phyloP scores from a whole-genome alignment of 2,329 filamentous ascomycete genomes.

The Alternaria burnsii region DNA sequence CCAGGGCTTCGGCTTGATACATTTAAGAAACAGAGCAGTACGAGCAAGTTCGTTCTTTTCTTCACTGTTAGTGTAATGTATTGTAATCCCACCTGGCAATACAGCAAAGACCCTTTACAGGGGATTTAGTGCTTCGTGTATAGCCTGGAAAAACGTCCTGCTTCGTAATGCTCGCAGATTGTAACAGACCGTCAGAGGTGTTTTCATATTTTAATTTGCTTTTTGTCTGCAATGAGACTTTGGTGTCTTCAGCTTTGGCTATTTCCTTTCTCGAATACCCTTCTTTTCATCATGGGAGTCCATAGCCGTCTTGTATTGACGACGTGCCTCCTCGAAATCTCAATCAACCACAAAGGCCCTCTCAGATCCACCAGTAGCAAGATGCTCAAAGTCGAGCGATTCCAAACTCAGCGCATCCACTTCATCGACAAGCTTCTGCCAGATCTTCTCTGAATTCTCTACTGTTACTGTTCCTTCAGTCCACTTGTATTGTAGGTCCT shows the following conservation, averaged over 20 bases:
- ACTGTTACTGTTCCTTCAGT: neutral
- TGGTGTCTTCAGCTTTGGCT: neutral
- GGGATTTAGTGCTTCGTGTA: neutral
- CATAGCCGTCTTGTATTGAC: neutral
- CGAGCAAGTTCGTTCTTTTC: neutral
- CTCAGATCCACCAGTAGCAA: constrained; percentile 11
- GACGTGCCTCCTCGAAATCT: neutral
- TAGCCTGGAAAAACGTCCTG: neutral
- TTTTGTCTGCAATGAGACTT: neutral
- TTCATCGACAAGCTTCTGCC: constrained; percentile 9
- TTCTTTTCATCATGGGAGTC: neutral
- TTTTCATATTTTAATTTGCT: neutral
- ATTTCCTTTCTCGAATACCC: neutral
- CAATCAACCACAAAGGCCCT: neutral
- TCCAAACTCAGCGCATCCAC: neutral
- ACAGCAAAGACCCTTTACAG: neutral
- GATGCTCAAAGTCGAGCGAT: neutral
- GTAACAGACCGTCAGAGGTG: neutral
- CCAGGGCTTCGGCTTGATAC: neutral
- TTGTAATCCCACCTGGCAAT: neutral
- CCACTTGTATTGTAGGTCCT: constrained; percentile 20
- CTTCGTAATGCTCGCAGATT: neutral
- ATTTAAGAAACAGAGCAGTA: neutral
- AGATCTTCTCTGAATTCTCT: constrained; percentile 4
- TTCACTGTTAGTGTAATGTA: neutral